These are phyloP conservation scores for Chlorella vulgaris DNA, from an alignment of 139 green algal species.

Conservation along the genomic window DNA sequence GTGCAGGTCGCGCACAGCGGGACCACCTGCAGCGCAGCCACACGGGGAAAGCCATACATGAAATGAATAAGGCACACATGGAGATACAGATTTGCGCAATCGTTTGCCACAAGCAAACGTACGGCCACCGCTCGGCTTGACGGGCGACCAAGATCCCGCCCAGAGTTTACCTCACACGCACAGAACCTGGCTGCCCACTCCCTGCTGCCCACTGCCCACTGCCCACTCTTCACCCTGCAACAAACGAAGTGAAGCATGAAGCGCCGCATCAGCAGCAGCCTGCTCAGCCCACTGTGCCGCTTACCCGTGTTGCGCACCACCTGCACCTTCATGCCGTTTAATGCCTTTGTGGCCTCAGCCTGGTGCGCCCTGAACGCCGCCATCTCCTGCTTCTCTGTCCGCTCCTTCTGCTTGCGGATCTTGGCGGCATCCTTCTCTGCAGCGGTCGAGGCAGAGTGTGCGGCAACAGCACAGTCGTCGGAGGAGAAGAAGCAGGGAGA, in stretches of 20 bases:
- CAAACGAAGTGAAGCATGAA: neutral
- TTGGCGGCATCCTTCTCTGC: constrained; percentile 69
- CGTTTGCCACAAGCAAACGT: neutral
- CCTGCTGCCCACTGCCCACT: too few species aligned
- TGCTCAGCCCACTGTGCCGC: neutral
- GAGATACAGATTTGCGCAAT: neutral
- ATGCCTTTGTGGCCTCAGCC: neutral
- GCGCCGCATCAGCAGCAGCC: neutral
- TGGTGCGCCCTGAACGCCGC: constrained; percentile 53
- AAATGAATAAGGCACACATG: neutral
- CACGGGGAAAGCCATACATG: neutral
- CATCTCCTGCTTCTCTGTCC: constrained; percentile 55
- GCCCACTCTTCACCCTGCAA: too few species aligned
- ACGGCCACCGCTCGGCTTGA: too few species aligned
- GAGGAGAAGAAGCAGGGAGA: too few species aligned
- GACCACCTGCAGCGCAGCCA: constrained; percentile 44
- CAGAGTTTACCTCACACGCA: too few species aligned
- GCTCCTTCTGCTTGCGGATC: constrained; percentile 64
- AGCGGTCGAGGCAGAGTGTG: neutral
- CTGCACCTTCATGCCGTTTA: constrained; percentile 41
- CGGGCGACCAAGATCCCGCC: too few species aligned
- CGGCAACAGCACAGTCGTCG: too few species aligned
- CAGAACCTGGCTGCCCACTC: too few species aligned
- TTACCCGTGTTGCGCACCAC: constrained; percentile 54
- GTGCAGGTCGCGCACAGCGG: constrained; percentile 71